Base-by-base conservation (phyloP, 305 asterid species). In the Andrographis paniculata region DNA sequence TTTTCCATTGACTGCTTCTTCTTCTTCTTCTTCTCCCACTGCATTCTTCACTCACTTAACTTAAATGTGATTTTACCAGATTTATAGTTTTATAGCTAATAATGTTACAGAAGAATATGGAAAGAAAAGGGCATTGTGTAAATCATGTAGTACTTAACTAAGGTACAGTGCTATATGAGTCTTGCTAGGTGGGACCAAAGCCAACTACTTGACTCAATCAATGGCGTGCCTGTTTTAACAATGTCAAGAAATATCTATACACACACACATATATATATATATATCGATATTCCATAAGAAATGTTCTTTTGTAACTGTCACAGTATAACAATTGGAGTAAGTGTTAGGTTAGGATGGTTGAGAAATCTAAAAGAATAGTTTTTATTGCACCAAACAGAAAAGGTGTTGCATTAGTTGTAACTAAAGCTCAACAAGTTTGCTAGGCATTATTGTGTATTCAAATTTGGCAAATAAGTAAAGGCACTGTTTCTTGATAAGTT, bases 271-370 rank as follows among this genome's bases (percentile, higher is more conserved):
- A 6, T 5, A 27, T 4, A 4, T 27, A 4, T 27, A 9, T 27
- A 27, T 27, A 27, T 4, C 6, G 9, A 4, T 4, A 4, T 27
- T 27, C 6, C 31, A 27, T 27, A 27, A 14, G 36, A 43, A 67
- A 38, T 48, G n/a, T n/a, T n/a, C n/a, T n/a, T n/a, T n/a, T n/a
- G n/a, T n/a, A n/a, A n/a, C n/a, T n/a, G n/a, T n/a, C n/a, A 28
- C 60, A 61, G 52, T 45, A 56, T 24, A 51, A 4, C 22, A 38
- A 63, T 52, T 48, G 59, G 74, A 60, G 30, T 30, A 14, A 10
- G 40, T 48, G 68, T 66, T 68, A 63, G 77, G 77, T 65, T 19
- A 3, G 64, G 60, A 68, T 61, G 66, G 75, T 53, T 46, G 56
- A 14, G 46, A 27, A 58, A 45, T 30, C 30, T 6, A 28, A 28